Evolutionary conservation across 2,329 filamentous ascomycete species (phyloP).

Genomic region (Metarhizium brunneum): DNA sequence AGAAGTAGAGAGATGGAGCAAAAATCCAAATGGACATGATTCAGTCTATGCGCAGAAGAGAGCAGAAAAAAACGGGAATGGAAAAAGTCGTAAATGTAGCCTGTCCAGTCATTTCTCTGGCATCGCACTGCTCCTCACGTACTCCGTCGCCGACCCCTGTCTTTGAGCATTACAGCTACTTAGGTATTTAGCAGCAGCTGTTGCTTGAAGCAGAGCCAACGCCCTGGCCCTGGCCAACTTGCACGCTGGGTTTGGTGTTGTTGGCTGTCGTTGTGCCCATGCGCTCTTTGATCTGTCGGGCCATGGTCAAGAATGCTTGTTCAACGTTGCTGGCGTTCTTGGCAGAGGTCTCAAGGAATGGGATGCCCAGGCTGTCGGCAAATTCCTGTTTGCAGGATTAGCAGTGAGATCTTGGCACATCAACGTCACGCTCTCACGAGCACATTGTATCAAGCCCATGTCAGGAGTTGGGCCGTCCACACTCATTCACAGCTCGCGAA

Average conservation of each 20-base stretch:
- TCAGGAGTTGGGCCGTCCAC: neutral
- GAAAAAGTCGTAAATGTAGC: constrained; percentile 8
- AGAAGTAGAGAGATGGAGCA: constrained; percentile 8
- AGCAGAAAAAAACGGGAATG: constrained; percentile 7
- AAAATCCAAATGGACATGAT: constrained; percentile 24
- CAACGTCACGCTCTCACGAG: neutral
- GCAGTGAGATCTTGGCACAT: neutral
- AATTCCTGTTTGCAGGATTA: constrained; percentile 62
- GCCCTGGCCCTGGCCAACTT: constrained; percentile 89
- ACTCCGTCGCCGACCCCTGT: constrained; percentile 1
- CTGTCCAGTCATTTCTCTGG: constrained; percentile 20
- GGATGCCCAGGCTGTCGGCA: constrained; percentile 95
- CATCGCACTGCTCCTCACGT: constrained; percentile 11
- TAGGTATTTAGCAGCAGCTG: constrained; percentile 89
- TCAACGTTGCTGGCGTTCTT: constrained; percentile 99
- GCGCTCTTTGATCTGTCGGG: constrained; percentile 98
- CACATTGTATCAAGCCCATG: neutral
- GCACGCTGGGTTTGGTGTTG: constrained; percentile 97
- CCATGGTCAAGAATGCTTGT: constrained; percentile 99
- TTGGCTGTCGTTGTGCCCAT: constrained; percentile 94
- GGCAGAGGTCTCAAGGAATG: constrained; percentile 98
- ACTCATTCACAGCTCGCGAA: neutral
- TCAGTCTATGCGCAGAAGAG: constrained; percentile 27
- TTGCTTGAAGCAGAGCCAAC: constrained; percentile 79
- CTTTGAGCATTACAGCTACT: constrained; percentile 18